phyloP scores from a whole-genome alignment of 1,284 basidiomycete genomes.

The Malassezia cuniculi region DNA sequence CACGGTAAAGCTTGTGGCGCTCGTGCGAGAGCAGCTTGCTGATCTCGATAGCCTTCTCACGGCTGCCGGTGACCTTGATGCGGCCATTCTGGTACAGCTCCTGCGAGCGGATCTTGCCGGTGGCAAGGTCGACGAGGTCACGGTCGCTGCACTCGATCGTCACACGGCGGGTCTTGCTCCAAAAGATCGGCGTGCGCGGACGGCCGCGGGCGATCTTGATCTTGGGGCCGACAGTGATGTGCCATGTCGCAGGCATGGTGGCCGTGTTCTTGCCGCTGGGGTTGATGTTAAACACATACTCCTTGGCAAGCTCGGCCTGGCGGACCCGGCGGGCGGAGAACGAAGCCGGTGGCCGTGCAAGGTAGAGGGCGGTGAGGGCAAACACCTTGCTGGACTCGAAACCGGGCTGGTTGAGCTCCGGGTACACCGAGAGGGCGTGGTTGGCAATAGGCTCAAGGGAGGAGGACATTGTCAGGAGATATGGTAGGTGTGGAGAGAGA shows the following conservation, averaged over 20 bases:
- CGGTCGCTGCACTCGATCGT: constrained; percentile 35
- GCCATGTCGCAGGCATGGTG: constrained; percentile 6
- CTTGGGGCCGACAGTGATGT: constrained; percentile 2
- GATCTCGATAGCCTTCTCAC: constrained; percentile 29
- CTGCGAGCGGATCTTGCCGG: constrained; percentile 30
- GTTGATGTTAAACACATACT: constrained; percentile 39
- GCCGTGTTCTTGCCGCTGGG: constrained; percentile 22
- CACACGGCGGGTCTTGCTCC: constrained; percentile 31
- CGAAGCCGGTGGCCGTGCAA: constrained; percentile 23
- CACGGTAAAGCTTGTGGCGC: constrained; percentile 31
- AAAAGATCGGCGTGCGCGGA: constrained; percentile 28
- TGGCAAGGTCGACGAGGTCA: constrained; percentile 36
- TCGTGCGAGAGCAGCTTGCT: constrained; percentile 30
- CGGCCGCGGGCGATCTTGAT: constrained; percentile 26
- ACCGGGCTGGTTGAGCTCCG: constrained; percentile 25
- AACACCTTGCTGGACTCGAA: constrained; percentile 35
- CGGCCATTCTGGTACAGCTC: constrained; percentile 22
- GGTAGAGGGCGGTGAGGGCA: constrained; percentile 27
- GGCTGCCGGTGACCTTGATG: constrained; percentile 34
- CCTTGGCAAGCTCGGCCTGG: constrained; percentile 23
- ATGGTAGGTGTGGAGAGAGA: too few species aligned
- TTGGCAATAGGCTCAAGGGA: constrained; percentile 16
- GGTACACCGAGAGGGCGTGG: constrained; percentile 22
- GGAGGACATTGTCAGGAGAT: not conserved
- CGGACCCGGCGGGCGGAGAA: constrained; percentile 28